A percentile compares a stretch with the other conserved stretches of the same genome.
Conservation (phyloP, 306 rosid genomes). For the Styphnolobium japonicum region DNA sequence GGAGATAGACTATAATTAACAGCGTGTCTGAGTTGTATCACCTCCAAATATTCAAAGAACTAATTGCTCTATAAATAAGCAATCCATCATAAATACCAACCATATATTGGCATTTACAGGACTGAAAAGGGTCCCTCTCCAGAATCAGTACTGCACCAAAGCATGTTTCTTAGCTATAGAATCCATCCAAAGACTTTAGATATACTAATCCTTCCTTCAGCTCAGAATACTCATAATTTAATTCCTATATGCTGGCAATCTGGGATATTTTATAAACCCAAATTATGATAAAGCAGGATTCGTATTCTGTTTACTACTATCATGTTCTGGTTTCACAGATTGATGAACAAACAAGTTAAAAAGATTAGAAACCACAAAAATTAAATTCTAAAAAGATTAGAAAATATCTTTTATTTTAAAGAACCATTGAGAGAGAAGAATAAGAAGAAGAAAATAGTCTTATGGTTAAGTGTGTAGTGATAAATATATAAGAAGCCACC, state of each 20-base stretch:
- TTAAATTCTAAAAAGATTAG: not conserved
- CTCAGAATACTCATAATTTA: not conserved
- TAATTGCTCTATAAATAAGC: not conserved
- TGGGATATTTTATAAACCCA: not conserved
- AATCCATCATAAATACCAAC: not conserved
- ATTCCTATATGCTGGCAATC: not conserved
- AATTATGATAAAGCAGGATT: not conserved
- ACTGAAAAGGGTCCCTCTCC: not conserved
- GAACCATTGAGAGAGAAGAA: not conserved
- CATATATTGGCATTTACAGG: not conserved
- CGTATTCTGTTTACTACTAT: not conserved
- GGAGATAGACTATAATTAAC: not conserved
- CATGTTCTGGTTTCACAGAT: not conserved
- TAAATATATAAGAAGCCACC: not conserved
- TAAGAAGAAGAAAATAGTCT: not conserved
- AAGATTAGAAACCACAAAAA: not conserved
- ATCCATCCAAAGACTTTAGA: not conserved
- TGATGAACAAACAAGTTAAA: not conserved
- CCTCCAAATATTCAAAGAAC: not conserved
- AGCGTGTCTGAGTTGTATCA: not conserved
- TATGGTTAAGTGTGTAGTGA: not conserved
- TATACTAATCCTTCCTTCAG: not conserved
- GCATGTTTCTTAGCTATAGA: not conserved
- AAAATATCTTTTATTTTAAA: not conserved
- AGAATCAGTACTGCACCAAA: not conserved